Conservation (phyloP, 2,329 filamentous ascomycete species). For the Calcarisporium arbuscula region DNA sequence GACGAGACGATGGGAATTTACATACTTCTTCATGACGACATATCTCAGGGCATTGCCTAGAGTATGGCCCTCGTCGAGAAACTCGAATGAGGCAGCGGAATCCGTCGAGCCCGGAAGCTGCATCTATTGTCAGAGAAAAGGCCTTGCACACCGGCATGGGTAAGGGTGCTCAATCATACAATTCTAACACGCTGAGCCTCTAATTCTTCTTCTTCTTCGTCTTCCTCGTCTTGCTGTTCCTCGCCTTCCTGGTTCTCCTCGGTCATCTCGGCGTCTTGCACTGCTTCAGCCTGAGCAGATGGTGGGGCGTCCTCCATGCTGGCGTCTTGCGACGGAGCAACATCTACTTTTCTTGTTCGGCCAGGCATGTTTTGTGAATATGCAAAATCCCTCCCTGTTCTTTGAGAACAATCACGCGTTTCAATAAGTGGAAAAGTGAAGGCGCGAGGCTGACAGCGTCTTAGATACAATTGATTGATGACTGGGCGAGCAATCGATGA, state of each 20-base stretch:
- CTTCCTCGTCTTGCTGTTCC: slow-evolving; percentile 35
- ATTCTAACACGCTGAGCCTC: slow-evolving; percentile 55
- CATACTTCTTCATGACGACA: slow-evolving; percentile 98
- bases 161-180: slow-evolving; percentile 35
- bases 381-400: slow-evolving; percentile 1
- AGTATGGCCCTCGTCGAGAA: slow-evolving; percentile 89
- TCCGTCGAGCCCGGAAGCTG: slow-evolving; percentile 81
- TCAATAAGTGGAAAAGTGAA: too few relatives aligned
- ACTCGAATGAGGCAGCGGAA: slow-evolving; percentile 90
- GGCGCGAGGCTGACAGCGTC: too few relatives aligned
- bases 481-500: too few relatives aligned
- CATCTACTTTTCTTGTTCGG: slow-evolving; percentile 29
- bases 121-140: slow-evolving; percentile 8
- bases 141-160: neutral
- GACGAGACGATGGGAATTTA: too few relatives aligned
- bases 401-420: neutral
- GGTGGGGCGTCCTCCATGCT: slow-evolving; percentile 40
- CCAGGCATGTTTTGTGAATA: slow-evolving; percentile 32
- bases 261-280: slow-evolving; percentile 27
- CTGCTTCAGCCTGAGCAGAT: slow-evolving; percentile 27
- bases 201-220: slow-evolving; percentile 42
- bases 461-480: too few relatives aligned
- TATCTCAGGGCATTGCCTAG: slow-evolving; percentile 90
- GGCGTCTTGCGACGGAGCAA: slow-evolving; percentile 25
- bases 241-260: slow-evolving; percentile 22